Conservation (phyloP, 108 stramenopile genomes). For the Fragilariopsis cylindrus region DNA sequence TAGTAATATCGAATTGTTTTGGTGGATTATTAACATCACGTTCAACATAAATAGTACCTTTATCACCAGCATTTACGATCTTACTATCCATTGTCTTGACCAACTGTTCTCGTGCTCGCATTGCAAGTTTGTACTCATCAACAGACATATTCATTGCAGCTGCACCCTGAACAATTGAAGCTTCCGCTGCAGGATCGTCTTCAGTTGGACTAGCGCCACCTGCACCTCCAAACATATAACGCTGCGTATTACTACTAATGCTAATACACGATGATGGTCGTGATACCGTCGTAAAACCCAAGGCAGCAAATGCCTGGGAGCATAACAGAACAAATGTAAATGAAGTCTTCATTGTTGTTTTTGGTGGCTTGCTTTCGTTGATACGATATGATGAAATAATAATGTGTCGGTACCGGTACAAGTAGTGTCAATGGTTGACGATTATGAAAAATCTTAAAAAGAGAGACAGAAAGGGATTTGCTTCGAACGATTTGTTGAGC, state of each 20-base stretch:
- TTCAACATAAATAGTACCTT: conserved; percentile 54
- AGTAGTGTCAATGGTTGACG: neutral
- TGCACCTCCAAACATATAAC: conserved; percentile 76
- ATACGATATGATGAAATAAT: neutral
- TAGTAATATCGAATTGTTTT: conserved; percentile 61
- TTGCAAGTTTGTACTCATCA: conserved; percentile 79
- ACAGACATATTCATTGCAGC: conserved; percentile 85
- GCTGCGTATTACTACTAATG: neutral
- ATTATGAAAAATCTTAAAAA: too few relatives aligned
- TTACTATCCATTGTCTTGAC: conserved; percentile 48
- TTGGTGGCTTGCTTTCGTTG: neutral
- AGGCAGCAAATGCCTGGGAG: conserved; percentile 17
- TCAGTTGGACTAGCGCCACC: conserved; percentile 60
- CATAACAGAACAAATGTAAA: conserved; percentile 7
- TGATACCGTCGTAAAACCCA: neutral
- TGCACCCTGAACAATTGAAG: conserved; percentile 70
- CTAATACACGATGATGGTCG: neutral
- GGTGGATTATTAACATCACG: conserved; percentile 79
- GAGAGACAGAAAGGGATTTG: too few relatives aligned
- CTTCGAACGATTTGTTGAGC: too few relatives aligned
- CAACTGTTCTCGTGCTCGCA: conserved; percentile 63
- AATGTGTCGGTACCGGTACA: neutral
- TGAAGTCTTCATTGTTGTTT: conserved; percentile 29
- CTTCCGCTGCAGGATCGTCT: conserved; percentile 69
- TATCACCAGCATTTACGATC: conserved; percentile 58